Percentiles rank a stretch among this genome's conserved stretches.
These are phyloP conservation scores for Fusarium oligoseptatum DNA, from an alignment of 2,329 filamentous ascomycete species.

Conservation along the genomic window DNA sequence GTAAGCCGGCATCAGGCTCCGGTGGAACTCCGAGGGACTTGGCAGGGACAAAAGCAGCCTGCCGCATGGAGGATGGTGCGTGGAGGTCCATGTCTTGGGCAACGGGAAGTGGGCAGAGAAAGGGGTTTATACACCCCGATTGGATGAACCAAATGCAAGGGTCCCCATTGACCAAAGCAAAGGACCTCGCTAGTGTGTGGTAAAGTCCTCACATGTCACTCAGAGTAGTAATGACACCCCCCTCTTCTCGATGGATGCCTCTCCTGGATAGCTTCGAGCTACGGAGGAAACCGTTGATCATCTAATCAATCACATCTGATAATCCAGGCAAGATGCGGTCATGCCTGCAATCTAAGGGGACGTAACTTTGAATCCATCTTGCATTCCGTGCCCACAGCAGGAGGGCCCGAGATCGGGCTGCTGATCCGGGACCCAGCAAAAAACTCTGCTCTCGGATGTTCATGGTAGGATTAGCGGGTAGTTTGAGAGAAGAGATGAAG, in stretches of 20 bases:
- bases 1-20: conserved; percentile 19
- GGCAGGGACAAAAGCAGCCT: background rate
- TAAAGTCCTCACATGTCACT: background rate
- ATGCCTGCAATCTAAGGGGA: conserved; percentile 10
- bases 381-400: conserved; percentile 14
- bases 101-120: background rate
- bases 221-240: background rate
- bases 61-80: background rate
- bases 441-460: conserved; percentile 10
- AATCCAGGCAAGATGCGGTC: conserved; percentile 13
- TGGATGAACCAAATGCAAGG: background rate
- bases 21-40: conserved; percentile 7
- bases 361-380: conserved; percentile 16
- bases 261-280: conserved; percentile 23
- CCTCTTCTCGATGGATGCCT: conserved; percentile 17
- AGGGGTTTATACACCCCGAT: background rate
- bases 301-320: conserved; percentile 47
- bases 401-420: conserved; percentile 30
- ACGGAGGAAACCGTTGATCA: conserved; percentile 37
- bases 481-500: background rate
- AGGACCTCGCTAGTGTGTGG: background rate
- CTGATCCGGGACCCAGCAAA: conserved; percentile 4
- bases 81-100: background rate
- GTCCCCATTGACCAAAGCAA: background rate
- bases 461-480: background rate